Evolutionary conservation across 2,329 filamentous ascomycete genomes (phyloP).

Genomic region (Atkinsonella hypoxylon): DNA sequence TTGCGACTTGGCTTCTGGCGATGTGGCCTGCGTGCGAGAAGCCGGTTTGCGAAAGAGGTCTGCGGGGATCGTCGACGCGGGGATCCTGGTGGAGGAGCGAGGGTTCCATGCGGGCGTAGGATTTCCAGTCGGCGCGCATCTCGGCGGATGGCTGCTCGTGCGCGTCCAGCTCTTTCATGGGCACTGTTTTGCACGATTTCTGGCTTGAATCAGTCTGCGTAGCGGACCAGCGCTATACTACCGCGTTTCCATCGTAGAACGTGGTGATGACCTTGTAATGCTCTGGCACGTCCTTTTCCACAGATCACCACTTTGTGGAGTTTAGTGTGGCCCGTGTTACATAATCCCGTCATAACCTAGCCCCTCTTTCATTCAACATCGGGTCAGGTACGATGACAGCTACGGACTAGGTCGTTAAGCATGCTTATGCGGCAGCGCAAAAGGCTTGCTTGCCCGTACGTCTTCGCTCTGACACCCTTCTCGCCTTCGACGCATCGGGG

Average conservation of each 20-base stretch:
- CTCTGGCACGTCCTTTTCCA: too few species aligned
- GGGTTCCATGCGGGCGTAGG: constrained; percentile 50
- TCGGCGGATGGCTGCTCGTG: constrained; percentile 63
- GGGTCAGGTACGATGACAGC: too few species aligned
- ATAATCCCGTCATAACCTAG: too few species aligned
- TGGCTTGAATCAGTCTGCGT: too few species aligned
- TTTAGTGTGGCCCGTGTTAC: too few species aligned
- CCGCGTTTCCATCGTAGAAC: too few species aligned
- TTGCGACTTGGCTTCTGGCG: not conserved
- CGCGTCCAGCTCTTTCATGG: constrained; percentile 63
- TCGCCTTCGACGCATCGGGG: constrained; percentile 5
- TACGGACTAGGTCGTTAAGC: too few species aligned
- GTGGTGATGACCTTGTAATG: too few species aligned
- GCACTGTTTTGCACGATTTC: too few species aligned
- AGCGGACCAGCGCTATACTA: too few species aligned
- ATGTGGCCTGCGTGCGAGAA: constrained; percentile 1
- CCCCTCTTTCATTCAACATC: too few species aligned
- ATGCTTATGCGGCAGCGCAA: constrained; percentile 1
- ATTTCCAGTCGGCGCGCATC: constrained; percentile 64
- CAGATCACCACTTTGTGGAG: too few species aligned
- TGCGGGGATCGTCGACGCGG: constrained; percentile 43
- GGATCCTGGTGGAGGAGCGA: constrained; percentile 38
- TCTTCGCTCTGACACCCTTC: not conserved
- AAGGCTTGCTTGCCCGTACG: not conserved
- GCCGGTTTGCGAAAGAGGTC: constrained; percentile 23